Percentiles rank a stretch among this genome's conserved stretches.
phyloP scores from a whole-genome alignment of 2,329 filamentous ascomycete genomes.

The Akanthomyces muscarius region DNA sequence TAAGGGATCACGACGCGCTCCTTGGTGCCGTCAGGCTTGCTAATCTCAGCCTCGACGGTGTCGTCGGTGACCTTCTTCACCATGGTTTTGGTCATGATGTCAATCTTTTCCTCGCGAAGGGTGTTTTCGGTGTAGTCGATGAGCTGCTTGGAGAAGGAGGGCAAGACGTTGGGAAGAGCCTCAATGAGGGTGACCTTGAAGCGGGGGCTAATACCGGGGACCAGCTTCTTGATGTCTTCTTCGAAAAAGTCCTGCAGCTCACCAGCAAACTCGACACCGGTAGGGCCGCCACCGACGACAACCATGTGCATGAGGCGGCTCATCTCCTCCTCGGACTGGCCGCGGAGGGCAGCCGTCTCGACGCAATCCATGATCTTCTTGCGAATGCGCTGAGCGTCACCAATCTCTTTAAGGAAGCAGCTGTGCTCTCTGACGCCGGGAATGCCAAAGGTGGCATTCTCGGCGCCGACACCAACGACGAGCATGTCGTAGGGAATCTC shows the following conservation, averaged over 20 bases:
- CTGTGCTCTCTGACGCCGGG: constrained; percentile 92
- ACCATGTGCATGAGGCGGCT: constrained; percentile 98
- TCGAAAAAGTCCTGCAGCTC: constrained; percentile 99
- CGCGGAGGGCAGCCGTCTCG: constrained; percentile 98
- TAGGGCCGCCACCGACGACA: constrained; percentile 87
- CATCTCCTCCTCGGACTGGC: constrained; percentile 80
- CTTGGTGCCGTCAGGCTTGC: constrained; percentile 80
- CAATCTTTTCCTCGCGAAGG: constrained; percentile 97
- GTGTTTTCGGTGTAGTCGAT: constrained; percentile 99
- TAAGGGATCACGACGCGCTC: constrained; percentile 79
- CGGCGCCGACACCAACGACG: constrained; percentile 92
- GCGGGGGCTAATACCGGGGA: constrained; percentile 89
- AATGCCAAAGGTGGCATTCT: constrained; percentile 98
- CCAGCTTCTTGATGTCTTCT: constrained; percentile 95
- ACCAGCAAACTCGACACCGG: constrained; percentile 96
- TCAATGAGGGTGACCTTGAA: constrained; percentile 98
- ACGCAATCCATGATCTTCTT: constrained; percentile 99
- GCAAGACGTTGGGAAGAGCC: constrained; percentile 91
- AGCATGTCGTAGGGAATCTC: constrained; percentile 98
- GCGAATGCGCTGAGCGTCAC: constrained; percentile 90
- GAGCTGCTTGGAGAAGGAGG: constrained; percentile 97
- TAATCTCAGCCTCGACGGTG: constrained; percentile 84
- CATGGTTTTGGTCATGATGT: constrained; percentile 97
- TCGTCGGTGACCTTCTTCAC: constrained; percentile 96
- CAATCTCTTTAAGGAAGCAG: constrained; percentile 98